Evolutionary conservation across 495 filamentous ascomycete species (phyloP).

Genomic region (Neurospora intermedia): DNA sequence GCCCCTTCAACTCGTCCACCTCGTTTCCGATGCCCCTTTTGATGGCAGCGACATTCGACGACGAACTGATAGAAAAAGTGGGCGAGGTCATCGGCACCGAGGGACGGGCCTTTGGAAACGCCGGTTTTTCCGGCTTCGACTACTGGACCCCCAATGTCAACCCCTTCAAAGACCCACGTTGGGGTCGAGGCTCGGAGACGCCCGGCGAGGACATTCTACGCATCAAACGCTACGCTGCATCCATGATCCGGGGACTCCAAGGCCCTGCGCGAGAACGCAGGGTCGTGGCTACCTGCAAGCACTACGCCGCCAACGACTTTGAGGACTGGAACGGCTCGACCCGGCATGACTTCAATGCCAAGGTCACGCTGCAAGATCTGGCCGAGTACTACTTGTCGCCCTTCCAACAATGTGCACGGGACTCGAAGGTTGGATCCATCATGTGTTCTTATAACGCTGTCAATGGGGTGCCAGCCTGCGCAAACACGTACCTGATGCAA

Average conservation of each 20-base stretch:
- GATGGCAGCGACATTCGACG: conserved; percentile 36
- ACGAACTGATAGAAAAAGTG: conserved; percentile 28
- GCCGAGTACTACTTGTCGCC: conserved; percentile 38
- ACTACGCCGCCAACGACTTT: conserved; percentile 33
- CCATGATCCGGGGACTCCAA: conserved; percentile 22
- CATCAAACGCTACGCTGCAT: conserved; percentile 27
- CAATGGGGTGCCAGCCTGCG: conserved; percentile 36
- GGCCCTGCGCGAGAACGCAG: conserved; percentile 4
- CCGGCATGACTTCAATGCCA: conserved; percentile 26
- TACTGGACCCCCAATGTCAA: conserved; percentile 13
- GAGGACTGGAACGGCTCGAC: conserved; percentile 12
- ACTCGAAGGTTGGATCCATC: conserved; percentile 34
- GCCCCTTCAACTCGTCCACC: conserved; percentile 32
- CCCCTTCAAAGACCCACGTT: conserved; percentile 30
- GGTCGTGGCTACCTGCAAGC: conserved; percentile 27
- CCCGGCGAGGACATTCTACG: conserved; percentile 31
- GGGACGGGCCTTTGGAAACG: conserved; percentile 57
- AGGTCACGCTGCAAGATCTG: conserved; percentile 32
- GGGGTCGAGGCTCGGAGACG: conserved; percentile 24
- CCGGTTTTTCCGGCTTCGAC: conserved; percentile 45
- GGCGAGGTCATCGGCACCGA: conserved; percentile 44
- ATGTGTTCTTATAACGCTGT: conserved; percentile 42
- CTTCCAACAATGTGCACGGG: conserved; percentile 34
- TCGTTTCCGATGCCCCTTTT: conserved; percentile 36
- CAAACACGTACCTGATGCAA: conserved; percentile 30